Percentiles rank a stretch among this genome's conserved stretches.
Evolutionary conservation across 257 asterid genomes (phyloP).

Genomic region (Nicotiana tabacum): DNA sequence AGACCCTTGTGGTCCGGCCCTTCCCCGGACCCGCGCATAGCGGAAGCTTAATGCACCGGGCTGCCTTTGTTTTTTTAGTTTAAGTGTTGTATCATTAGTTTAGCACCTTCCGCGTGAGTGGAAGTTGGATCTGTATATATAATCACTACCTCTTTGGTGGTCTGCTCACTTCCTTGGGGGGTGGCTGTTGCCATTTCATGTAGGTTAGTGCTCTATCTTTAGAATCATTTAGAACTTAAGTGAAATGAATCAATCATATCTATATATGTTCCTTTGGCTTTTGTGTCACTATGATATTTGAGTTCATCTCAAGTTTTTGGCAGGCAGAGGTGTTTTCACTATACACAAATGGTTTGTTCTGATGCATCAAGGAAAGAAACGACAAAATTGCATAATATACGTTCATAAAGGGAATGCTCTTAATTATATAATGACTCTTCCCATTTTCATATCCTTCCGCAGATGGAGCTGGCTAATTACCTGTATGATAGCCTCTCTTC

Average conservation of each 20-base stretch:
- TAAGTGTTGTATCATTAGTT: background rate
- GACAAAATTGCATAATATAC: background rate
- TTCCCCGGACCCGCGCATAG: too few species aligned
- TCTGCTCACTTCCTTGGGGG: background rate
- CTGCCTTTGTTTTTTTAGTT: too few species aligned
- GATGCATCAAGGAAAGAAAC: background rate
- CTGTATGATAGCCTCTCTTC: slow-evolving; percentile 50
- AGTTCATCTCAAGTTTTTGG: background rate
- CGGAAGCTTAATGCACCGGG: too few species aligned
- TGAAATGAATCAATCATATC: background rate
- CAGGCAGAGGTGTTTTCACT: background rate
- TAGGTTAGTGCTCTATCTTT: background rate
- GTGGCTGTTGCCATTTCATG: background rate
- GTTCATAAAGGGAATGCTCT: background rate
- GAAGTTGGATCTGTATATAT: background rate
- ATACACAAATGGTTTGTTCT: background rate
- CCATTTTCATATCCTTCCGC: slow-evolving; percentile 13
- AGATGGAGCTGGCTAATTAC: slow-evolving; percentile 69
- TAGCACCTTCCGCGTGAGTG: background rate
- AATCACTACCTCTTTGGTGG: background rate
- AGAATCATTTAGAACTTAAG: background rate
- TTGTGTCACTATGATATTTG: background rate
- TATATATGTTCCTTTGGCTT: background rate
- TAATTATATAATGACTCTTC: background rate
- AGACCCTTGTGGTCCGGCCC: too few species aligned